Evolutionary conservation across 805 yeast genomes (phyloP), one percentile per base, ranked within the genome.

Genomic region (Ogataea salicorniae): DNA sequence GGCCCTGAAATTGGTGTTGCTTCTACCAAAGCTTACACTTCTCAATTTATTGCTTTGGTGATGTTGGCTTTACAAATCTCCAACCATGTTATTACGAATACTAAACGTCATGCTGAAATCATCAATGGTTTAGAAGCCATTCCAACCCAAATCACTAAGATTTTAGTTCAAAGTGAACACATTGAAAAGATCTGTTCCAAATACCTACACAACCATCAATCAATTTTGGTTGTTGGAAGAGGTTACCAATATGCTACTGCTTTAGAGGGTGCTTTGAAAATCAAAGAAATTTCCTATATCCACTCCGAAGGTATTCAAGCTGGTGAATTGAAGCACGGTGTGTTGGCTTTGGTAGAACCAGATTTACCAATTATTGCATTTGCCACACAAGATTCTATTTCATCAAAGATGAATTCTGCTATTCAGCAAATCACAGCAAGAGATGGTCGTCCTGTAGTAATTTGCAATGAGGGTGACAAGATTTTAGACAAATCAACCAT

Each of bases 1-100:
- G 99, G 99, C 56, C 99, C 99, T 41, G 99, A 94, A 72, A 94
- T 94, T 55, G 98, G 99, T 69, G 99, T 94, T 58, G 99, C 99
- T 11, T 90, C 97, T 13, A 94, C 99, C 42, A 94, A 94, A 73
- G 99, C 99, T 29, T 94, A 94, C 74, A 94, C 99, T 7, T 94
- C 99, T 11, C 99, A 94, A 69, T 94, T 83, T 69, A 91, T 95
- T 68, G 98, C 99, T 0, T 75, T 94, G 54, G 97, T 92, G 5
- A 89, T 94, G 97, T 79, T 94, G 73, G 98, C 98, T 1, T 77
- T 94, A 46, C 88, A 92, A n/a, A 77, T 94, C 54, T 87, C 97
- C 11, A 95, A 90, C 62, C 98, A 94, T 68, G 80, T 92, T 50
- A 77, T 89, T 43, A 86, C 96, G 39, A 80, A 79, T 71, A 62